phyloP scores from a whole-genome alignment of 768 basidiomycete species.

The Galerina sulciceps region DNA sequence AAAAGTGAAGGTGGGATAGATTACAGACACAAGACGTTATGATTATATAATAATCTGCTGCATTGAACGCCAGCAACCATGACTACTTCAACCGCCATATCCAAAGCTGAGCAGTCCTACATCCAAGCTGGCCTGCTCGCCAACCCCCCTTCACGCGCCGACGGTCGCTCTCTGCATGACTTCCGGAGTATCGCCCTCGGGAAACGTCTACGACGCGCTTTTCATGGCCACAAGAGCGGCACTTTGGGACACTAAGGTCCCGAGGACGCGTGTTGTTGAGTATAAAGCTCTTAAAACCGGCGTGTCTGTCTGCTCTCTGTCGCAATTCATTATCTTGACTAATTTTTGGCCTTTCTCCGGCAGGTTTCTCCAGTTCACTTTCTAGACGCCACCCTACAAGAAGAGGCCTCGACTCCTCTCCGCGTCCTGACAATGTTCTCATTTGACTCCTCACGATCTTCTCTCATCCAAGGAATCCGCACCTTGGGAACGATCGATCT shows the following conservation, averaged over 20 bases:
- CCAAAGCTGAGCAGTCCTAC: constrained; percentile 82
- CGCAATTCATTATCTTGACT: neutral
- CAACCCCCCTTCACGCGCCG: constrained; percentile 67
- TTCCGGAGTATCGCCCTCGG: constrained; percentile 74
- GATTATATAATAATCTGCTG: no score
- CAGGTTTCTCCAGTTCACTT: constrained; percentile 66
- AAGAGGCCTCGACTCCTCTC: constrained; percentile 70
- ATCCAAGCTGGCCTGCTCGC: constrained; percentile 68
- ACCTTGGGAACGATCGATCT: constrained; percentile 68
- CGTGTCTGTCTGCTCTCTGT: neutral
- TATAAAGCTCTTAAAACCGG: constrained; percentile 53
- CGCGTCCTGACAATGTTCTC: constrained; percentile 69
- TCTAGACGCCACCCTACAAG: constrained; percentile 73
- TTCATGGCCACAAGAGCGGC: constrained; percentile 82
- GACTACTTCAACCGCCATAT: constrained; percentile 45
- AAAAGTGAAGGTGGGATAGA: no score
- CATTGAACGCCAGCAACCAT: no score
- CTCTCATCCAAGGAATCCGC: constrained; percentile 65
- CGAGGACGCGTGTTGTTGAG: constrained; percentile 71
- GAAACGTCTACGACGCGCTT: constrained; percentile 77
- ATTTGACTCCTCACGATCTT: constrained; percentile 37
- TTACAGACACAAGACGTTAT: no score
- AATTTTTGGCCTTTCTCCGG: neutral
- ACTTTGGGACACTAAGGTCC: constrained; percentile 81
- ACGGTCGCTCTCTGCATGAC: constrained; percentile 72